A percentile compares a stretch with the other conserved stretches of the same genome.
Evolutionary conservation across 208 protist species (phyloP).

Genomic region (Leptomonas seymouri): DNA sequence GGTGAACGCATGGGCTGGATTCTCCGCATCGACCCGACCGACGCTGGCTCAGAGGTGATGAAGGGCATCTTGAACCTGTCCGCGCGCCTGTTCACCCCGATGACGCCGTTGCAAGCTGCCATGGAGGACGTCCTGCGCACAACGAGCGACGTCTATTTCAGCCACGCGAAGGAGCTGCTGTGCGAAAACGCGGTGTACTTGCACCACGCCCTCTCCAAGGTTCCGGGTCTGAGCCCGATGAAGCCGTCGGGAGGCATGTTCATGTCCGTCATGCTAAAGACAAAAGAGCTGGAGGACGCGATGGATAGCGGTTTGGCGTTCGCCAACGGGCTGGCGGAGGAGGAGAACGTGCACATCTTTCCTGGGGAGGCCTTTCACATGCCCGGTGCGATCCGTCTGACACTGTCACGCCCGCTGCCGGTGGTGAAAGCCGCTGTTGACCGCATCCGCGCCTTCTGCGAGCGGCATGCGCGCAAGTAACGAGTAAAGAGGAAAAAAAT

Average conservation of each 20-base stretch:
- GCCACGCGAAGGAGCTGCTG: slow-evolving; percentile 50
- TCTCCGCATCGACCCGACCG: slow-evolving; percentile 68
- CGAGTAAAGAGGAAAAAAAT: too few species aligned
- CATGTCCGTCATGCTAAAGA: slow-evolving; percentile 86
- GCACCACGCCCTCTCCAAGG: slow-evolving; percentile 28
- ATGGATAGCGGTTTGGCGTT: slow-evolving; percentile 74
- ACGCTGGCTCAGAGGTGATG: slow-evolving; percentile 35
- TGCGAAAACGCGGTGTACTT: slow-evolving; percentile 37
- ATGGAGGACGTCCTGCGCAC: slow-evolving; percentile 72
- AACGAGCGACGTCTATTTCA: slow-evolving; percentile 49
- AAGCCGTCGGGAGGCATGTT: slow-evolving; percentile 91
- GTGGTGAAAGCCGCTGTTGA: slow-evolving; percentile 73
- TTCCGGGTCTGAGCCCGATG: slow-evolving; percentile 22
- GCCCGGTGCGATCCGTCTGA: slow-evolving; percentile 67
- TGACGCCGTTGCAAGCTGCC: slow-evolving; percentile 81
- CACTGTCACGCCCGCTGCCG: slow-evolving; percentile 69
- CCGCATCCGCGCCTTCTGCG: slow-evolving; percentile 75
- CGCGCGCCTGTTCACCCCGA: slow-evolving; percentile 80
- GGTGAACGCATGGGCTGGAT: slow-evolving; percentile 94
- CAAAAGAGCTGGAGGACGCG: slow-evolving; percentile 58
- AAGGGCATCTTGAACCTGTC: slow-evolving; percentile 54
- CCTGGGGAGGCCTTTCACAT: slow-evolving; percentile 85
- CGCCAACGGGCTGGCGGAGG: slow-evolving; percentile 58
- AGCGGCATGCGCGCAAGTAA: slow-evolving; percentile 36
- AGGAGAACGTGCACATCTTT: slow-evolving; percentile 90